Conservation (phyloP, 306 rosid genomes). For the Glycine soja region DNA sequence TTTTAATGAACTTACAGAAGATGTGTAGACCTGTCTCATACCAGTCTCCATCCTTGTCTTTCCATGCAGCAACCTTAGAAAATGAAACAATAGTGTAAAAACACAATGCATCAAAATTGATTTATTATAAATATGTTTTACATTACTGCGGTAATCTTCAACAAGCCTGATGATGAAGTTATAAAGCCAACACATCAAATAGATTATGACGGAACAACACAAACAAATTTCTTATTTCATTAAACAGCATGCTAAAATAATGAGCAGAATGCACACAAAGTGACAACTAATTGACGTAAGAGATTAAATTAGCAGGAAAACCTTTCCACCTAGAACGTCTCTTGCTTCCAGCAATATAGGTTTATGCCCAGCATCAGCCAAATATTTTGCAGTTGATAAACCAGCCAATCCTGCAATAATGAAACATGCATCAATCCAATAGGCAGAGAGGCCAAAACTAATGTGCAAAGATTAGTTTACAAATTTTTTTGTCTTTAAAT, state of each 20-base stretch:
- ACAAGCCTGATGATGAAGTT: slow-evolving; percentile 17
- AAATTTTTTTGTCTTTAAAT: not conserved
- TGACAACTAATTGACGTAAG: slow-evolving; percentile 36
- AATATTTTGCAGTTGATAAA: slow-evolving; percentile 91
- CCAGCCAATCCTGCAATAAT: slow-evolving; percentile 85
- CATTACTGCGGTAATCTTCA: slow-evolving; percentile 6
- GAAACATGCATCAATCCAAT: slow-evolving; percentile 34
- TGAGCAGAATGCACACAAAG: slow-evolving; percentile 15
- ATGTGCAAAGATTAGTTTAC: not conserved
- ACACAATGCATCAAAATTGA: slow-evolving; percentile 10
- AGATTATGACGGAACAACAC: slow-evolving; percentile 25
- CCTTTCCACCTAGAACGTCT: slow-evolving; percentile 99
- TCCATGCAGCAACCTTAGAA: slow-evolving; percentile 94
- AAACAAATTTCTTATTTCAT: slow-evolving; percentile 1
- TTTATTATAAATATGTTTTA: slow-evolving; percentile 29
- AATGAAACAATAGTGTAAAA: slow-evolving; percentile 37
- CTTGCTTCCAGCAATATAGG: slow-evolving; percentile 90
- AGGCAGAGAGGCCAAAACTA: not conserved
- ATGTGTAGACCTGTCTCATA: slow-evolving; percentile 97
- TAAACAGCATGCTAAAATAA: slow-evolving; percentile 37
- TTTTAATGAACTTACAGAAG: slow-evolving; percentile 74
- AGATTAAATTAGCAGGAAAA: slow-evolving; percentile 54
- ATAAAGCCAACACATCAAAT: slow-evolving; percentile 5
- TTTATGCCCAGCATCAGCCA: slow-evolving; percentile 98
- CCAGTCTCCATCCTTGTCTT: slow-evolving; percentile 98